A percentile compares a stretch with the other conserved stretches of the same genome.
Conservation (phyloP, 2,329 filamentous ascomycete species). For the Phialemoniopsis sp. region DNA sequence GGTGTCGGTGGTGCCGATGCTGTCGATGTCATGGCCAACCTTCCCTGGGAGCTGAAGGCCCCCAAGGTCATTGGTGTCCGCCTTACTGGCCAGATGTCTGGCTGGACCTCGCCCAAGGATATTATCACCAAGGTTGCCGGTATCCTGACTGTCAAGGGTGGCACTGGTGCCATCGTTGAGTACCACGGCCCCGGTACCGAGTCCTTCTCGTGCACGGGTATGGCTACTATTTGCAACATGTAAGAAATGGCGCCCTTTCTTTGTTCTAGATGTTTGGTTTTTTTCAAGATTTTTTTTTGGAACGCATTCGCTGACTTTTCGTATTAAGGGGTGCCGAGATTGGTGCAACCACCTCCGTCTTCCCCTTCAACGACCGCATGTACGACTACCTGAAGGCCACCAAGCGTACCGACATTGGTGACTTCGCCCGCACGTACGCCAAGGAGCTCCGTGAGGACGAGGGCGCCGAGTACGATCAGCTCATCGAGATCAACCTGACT, state of each 20-base stretch:
- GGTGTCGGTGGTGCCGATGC: conserved; percentile 98
- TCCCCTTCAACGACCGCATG: conserved; percentile 98
- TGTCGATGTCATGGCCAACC: conserved; percentile 95
- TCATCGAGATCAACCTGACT: conserved; percentile 93
- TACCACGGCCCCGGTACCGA: conserved; percentile 72
- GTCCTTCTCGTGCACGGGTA: conserved; percentile 75
- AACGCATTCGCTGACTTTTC: conserved; percentile 1
- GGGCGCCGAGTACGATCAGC: conserved; percentile 90
- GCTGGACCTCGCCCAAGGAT: conserved; percentile 94
- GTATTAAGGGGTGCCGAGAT: conserved; percentile 52
- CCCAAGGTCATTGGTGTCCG: conserved; percentile 96
- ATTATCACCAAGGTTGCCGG: conserved; percentile 97
- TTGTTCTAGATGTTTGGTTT: neutral
- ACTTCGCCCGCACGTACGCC: conserved; percentile 81
- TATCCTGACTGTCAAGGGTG: conserved; percentile 95
- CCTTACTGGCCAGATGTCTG: conserved; percentile 82
- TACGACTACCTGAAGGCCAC: conserved; percentile 92
- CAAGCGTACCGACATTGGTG: conserved; percentile 85
- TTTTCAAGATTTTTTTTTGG: neutral
- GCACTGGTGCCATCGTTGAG: conserved; percentile 86
- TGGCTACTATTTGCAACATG: conserved; percentile 78
- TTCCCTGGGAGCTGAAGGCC: conserved; percentile 97
- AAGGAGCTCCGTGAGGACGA: conserved; percentile 83
- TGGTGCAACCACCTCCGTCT: conserved; percentile 85
- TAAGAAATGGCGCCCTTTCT: conserved; percentile 34